These are phyloP conservation scores for Calonectria henricotiae DNA, from an alignment of 2,329 filamentous ascomycete species.

Conservation along the genomic window DNA sequence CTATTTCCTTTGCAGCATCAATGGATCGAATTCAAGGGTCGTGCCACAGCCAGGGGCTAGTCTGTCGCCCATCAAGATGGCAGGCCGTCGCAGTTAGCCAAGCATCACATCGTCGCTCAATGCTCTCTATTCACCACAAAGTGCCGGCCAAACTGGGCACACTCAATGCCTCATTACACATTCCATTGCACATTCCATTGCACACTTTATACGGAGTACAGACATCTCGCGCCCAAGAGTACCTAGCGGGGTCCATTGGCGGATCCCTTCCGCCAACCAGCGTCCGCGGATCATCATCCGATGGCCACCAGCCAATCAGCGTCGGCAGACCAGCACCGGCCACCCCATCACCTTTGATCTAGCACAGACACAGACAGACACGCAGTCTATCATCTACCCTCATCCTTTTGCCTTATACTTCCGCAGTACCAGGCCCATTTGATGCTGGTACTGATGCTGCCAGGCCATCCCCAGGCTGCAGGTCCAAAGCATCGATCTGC, in stretches of 20 bases:
- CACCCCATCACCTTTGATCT: background rate
- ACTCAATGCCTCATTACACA: background rate
- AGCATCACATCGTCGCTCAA: background rate
- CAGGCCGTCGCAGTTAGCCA: no score
- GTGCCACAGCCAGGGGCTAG: background rate
- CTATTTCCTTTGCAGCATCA: background rate
- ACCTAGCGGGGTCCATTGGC: background rate
- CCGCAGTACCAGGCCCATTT: background rate
- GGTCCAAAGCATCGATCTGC: background rate
- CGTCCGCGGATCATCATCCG: background rate
- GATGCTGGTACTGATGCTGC: no score
- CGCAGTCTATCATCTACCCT: no score
- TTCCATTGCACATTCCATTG: background rate
- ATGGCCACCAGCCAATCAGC: background rate
- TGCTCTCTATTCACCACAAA: background rate
- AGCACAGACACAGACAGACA: no score
- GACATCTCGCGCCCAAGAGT: background rate
- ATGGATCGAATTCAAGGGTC: background rate
- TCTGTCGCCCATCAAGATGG: background rate
- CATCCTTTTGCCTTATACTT: no score
- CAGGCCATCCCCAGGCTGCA: background rate
- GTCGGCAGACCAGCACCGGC: no score
- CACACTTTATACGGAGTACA: background rate
- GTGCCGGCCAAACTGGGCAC: background rate
- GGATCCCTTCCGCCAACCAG: background rate